Conservation (phyloP, 768 basidiomycete genomes). For the Mycena rosella region DNA sequence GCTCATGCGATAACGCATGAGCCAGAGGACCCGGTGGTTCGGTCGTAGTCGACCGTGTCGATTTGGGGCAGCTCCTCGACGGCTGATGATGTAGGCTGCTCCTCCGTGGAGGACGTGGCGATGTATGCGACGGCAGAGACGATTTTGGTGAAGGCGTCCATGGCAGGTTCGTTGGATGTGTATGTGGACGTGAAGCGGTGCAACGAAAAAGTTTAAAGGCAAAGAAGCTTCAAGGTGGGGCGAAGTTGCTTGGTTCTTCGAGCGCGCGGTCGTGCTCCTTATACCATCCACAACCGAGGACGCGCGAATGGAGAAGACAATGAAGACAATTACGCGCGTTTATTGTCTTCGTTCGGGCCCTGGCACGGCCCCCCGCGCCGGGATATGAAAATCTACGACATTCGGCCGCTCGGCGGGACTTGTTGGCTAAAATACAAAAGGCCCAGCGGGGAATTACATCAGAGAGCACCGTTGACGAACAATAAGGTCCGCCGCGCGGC, state of each 20-base stretch:
- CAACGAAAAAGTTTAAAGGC: neutral
- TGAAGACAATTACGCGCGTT: neutral
- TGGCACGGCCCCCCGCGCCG: too few relatives aligned
- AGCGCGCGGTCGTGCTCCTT: neutral
- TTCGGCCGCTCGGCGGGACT: neutral
- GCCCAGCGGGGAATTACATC: neutral
- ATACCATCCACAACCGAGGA: neutral
- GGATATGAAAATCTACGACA: neutral
- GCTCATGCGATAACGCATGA: conserved; percentile 25
- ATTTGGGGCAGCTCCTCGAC: conserved; percentile 25
- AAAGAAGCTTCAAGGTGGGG: neutral
- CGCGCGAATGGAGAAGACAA: neutral
- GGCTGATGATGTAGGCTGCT: conserved; percentile 1
- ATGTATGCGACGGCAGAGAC: conserved; percentile 20
- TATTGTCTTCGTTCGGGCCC: conserved; percentile 15
- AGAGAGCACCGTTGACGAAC: neutral
- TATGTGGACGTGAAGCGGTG: conserved; percentile 4
- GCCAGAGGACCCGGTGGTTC: conserved; percentile 22
- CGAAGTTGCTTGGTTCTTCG: neutral
- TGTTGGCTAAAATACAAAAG: conserved; percentile 16
- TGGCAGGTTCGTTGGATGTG: neutral
- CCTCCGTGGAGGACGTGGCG: conserved; percentile 1
- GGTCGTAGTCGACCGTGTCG: conserved; percentile 25
- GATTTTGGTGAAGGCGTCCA: conserved; percentile 33
- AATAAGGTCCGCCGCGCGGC: neutral